These are phyloP conservation scores for Amaranthus tricolor DNA, from an alignment of 179 eudicot species.

Conservation along the genomic window DNA sequence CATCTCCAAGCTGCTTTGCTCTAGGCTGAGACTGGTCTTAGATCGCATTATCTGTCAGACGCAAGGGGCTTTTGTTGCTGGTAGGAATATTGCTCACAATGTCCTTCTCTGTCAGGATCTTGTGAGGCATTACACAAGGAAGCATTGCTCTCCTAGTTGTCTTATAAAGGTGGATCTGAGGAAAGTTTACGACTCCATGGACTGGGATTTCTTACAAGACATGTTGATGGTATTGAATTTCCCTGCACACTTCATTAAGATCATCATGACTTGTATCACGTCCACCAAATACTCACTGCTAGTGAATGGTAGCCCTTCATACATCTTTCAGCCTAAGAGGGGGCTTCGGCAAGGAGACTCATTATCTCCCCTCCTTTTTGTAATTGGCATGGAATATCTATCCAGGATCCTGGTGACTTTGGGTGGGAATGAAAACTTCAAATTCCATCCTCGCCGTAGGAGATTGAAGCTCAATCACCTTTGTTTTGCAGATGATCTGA, in stretches of 20 bases:
- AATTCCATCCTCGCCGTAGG: too few species aligned
- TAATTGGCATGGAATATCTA: too few species aligned
- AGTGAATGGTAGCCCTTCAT: too few species aligned
- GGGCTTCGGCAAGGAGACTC: too few species aligned
- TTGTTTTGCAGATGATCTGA: too few species aligned
- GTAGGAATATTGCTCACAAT: not conserved
- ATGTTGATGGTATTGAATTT: not conserved
- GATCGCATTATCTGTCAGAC: not conserved
- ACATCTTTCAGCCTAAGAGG: too few species aligned
- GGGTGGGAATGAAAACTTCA: too few species aligned
- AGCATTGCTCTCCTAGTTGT: not conserved
- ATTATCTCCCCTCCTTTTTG: too few species aligned
- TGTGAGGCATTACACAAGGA: not conserved
- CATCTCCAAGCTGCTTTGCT: too few species aligned
- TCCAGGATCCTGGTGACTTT: too few species aligned
- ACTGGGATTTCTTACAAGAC: not conserved
- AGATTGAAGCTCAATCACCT: too few species aligned
- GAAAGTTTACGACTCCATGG: not conserved
- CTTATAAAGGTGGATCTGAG: too few species aligned
- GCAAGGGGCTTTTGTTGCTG: not conserved
- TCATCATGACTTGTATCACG: not conserved
- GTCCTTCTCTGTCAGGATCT: not conserved
- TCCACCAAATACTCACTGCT: not conserved
- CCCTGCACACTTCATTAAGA: not conserved
- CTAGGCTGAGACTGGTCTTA: not conserved